A percentile compares a stretch with the other conserved stretches of the same genome.
Evolutionary conservation across 164 flowering plant genomes (phyloP).

Genomic region (Berberis thunbergii): DNA sequence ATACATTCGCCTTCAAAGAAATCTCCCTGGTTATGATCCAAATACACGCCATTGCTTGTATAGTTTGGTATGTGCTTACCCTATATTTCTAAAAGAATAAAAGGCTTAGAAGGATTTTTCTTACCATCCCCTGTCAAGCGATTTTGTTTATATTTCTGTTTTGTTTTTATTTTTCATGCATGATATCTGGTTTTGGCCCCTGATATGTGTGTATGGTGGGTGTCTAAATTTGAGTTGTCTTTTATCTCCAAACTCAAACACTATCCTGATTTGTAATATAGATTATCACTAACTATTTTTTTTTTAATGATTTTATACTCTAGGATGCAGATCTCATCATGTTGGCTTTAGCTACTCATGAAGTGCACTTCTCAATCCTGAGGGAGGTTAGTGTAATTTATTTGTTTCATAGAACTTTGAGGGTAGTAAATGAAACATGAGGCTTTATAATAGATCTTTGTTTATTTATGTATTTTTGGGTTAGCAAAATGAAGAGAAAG

Average conservation of each 20-base stretch:
- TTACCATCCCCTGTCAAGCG: not conserved
- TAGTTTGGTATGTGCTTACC: constrained; percentile 70
- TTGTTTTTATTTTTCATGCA: not conserved
- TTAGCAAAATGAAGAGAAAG: not conserved
- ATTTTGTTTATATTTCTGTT: not conserved
- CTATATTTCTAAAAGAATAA: not conserved
- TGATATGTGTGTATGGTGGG: not conserved
- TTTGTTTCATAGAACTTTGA: not conserved
- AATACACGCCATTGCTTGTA: constrained; percentile 94
- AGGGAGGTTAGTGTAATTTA: constrained; percentile 52
- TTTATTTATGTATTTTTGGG: not conserved
- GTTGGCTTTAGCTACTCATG: constrained; percentile 96
- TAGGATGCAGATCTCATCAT: constrained; percentile 98
- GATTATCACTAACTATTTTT: not conserved
- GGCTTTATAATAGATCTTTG: too few relatives aligned
- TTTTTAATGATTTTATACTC: constrained; percentile 3
- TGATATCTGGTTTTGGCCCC: not conserved
- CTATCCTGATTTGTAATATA: too few relatives aligned
- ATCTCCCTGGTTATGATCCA: constrained; percentile 89
- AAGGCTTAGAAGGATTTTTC: too few relatives aligned
- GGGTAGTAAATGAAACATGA: too few relatives aligned
- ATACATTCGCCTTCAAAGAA: constrained; percentile 29
- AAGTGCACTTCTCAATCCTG: constrained; percentile 89
- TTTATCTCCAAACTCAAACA: too few relatives aligned
- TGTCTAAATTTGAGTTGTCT: not conserved